A percentile compares a stretch with the other conserved stretches of the same genome.
Evolutionary conservation across 257 asterid species (phyloP).

Genomic region (Nyctanthes arbortristis): DNA sequence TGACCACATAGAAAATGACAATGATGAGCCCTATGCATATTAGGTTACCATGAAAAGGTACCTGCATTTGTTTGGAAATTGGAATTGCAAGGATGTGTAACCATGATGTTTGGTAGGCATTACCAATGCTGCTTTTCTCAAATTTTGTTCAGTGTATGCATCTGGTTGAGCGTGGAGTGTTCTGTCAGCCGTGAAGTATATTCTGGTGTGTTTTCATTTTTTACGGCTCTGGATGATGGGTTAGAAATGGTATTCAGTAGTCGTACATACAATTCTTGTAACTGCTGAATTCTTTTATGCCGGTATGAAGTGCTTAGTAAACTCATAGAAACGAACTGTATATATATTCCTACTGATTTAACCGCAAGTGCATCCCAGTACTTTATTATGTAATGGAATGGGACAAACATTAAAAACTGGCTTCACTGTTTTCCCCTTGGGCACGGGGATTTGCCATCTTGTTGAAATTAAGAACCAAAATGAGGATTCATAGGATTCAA

Average conservation of each 20-base stretch:
- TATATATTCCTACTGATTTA: background rate
- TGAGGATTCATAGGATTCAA: no score
- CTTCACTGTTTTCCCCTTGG: no score
- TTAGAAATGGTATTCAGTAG: background rate
- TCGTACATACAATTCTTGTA: background rate
- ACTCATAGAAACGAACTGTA: background rate
- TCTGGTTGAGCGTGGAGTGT: background rate
- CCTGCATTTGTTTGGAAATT: background rate
- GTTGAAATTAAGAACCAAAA: no score
- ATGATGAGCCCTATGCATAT: background rate
- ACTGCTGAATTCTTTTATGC: background rate
- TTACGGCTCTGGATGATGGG: no score
- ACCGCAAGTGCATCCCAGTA: background rate
- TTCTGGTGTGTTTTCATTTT: background rate
- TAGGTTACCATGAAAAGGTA: background rate
- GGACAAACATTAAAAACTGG: no score
- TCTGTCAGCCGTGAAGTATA: background rate
- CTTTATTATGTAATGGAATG: no score
- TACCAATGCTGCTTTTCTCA: background rate
- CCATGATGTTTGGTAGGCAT: background rate
- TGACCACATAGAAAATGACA: constrained; percentile 13
- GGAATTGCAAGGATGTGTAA: background rate
- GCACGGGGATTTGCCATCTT: no score
- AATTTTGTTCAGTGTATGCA: background rate
- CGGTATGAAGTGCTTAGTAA: background rate